Evolutionary conservation across 2,329 filamentous ascomycete genomes (phyloP), one percentile per base, ranked within the genome.

Genomic region (Botryotinia globosa): DNA sequence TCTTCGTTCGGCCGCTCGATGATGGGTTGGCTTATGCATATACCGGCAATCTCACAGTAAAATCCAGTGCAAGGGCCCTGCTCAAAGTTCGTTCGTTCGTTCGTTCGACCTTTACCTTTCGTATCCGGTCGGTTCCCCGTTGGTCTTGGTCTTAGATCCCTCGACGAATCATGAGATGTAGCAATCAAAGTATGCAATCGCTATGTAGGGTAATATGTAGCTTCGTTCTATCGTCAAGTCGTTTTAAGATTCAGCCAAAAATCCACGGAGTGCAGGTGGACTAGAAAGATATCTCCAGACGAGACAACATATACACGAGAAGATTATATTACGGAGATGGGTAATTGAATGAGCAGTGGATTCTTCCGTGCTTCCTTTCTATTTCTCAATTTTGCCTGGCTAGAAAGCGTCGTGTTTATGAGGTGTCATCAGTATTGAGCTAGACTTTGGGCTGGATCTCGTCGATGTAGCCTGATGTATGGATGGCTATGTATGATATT

Each of bases 381-480:
- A 14, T 18, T 39, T 42, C 25, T 9, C 29, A 10, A 45, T 70
- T 51, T 51, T 51, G 29, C 42, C 56, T 45, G n/a, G 25, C 48
- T 54, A 56, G 64, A 44, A 32, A 29, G 44, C 39, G 39, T 22
- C 3, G 65, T 68, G 25, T n/a, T 42, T 64, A 54, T 20, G 51
- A 58, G 62, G 69, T 51, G 48, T 72, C 20, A 16, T 37, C 58
- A 62, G 58, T 45, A 32, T 59, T 48, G 61, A 44, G 16, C 29
- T 66, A 32, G 51, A 42, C 62, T 67, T 54, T 42, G 39, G 39
- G 39, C 58, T 51, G 65, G 51, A 64, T 42, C 56, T 64, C 45
- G 37, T 65, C 42, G 9, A 71, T 64, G 66, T 69, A 69, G 66
- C 59, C 68, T 64, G 48, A 51, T 71, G 69, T 71, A 63, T 48